phyloP scores from a whole-genome alignment of 352 stramenopile genomes.

The Phytophthora sansomeana region DNA sequence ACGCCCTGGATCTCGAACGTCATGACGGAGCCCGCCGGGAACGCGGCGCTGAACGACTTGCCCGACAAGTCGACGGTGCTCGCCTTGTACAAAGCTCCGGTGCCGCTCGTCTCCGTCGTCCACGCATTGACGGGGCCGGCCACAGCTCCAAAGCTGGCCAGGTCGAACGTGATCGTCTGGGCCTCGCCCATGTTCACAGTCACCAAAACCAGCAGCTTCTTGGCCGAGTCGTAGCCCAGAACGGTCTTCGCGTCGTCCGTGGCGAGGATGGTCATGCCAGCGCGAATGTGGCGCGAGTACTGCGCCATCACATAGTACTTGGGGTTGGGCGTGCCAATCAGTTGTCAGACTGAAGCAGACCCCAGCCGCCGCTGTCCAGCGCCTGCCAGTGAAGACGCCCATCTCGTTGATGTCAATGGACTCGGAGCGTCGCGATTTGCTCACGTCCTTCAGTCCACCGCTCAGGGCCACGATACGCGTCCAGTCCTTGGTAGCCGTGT shows the following conservation, averaged over 20 bases:
- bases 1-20: constrained; percentile 33
- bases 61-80: too few relatives aligned
- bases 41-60: too few relatives aligned
- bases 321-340: constrained; percentile 48
- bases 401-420: constrained; percentile 74
- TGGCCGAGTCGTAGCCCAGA: constrained; percentile 49
- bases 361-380: constrained; percentile 60
- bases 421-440: too few relatives aligned
- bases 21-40: too few relatives aligned
- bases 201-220: too few relatives aligned
- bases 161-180: too few relatives aligned
- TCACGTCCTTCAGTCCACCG: constrained; percentile 39
- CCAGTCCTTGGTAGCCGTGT: constrained; percentile 58
- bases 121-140: too few relatives aligned
- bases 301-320: constrained; percentile 69
- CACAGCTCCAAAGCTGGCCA: too few relatives aligned
- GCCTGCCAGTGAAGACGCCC: constrained; percentile 74
- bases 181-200: too few relatives aligned
- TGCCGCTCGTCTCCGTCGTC: too few relatives aligned
- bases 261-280: constrained; percentile 57
- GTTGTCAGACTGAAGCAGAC: constrained; percentile 44
- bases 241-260: constrained; percentile 51
- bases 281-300: constrained; percentile 65
- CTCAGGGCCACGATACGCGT: constrained; percentile 55
- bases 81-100: too few relatives aligned